These are phyloP conservation scores for Dictyostelium discoideum DNA, from an alignment of 78 protist genomes.

Conservation along the genomic window DNA sequence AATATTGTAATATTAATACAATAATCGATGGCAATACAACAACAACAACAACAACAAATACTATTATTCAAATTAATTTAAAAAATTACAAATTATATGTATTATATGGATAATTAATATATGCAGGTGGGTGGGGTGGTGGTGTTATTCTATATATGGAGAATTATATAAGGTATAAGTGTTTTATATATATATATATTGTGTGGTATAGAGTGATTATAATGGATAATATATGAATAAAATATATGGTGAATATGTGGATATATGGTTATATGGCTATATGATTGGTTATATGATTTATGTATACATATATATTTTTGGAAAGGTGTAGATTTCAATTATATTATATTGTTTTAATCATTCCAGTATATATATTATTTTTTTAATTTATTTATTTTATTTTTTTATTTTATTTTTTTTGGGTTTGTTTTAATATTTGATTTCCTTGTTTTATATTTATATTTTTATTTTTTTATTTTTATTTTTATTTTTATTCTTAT, in stretches of 20 bases:
- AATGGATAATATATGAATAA: background rate
- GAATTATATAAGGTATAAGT: background rate
- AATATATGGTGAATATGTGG: background rate
- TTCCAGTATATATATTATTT: background rate
- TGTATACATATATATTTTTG: background rate
- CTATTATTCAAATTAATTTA: background rate
- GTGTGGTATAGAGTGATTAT: background rate
- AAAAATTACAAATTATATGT: too few species aligned
- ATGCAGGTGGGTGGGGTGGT: background rate
- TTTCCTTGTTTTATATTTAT: too few species aligned
- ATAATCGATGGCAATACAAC: background rate
- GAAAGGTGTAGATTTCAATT: background rate
- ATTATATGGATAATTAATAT: background rate
- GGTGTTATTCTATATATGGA: background rate
- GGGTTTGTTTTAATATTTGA: background rate
- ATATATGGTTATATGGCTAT: background rate
- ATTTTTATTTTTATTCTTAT: too few species aligned
- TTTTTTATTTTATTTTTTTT: too few species aligned
- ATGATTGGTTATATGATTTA: background rate
- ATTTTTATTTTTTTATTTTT: too few species aligned
- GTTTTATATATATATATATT: background rate
- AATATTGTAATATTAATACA: too few species aligned
- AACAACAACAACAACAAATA: too few species aligned
- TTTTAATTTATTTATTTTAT: too few species aligned
- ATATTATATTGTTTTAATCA: background rate